These are phyloP conservation scores for Echites panduratus DNA, from an alignment of 257 asterid genomes.

Conservation along the genomic window DNA sequence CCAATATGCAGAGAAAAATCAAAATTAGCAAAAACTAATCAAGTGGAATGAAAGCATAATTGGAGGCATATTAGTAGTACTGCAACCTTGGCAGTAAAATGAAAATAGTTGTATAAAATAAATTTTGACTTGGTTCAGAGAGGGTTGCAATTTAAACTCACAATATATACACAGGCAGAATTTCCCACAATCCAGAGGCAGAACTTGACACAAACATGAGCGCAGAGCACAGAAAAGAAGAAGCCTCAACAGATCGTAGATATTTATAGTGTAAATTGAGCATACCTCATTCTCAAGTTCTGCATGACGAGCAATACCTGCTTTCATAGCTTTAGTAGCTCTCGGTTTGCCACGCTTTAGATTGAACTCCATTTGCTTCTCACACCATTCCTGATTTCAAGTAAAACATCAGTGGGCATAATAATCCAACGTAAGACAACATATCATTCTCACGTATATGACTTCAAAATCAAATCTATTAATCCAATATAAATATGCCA, in stretches of 20 bases:
- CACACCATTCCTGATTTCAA: constrained; percentile 85
- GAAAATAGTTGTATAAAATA: not conserved
- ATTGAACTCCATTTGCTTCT: constrained; percentile 66
- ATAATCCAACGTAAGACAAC: not conserved
- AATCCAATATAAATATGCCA: not conserved
- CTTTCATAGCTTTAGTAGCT: constrained; percentile 72
- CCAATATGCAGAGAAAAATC: not conserved
- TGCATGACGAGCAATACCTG: constrained; percentile 73
- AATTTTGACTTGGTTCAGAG: not conserved
- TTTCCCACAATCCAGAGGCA: not conserved
- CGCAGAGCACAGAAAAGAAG: not conserved
- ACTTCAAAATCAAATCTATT: not conserved
- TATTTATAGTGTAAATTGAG: not conserved
- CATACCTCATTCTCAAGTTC: constrained; percentile 81
- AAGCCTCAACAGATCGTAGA: not conserved
- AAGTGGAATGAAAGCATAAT: not conserved
- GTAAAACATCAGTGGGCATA: not conserved
- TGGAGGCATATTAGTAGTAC: not conserved
- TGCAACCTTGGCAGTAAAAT: not conserved
- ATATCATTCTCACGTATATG: not conserved
- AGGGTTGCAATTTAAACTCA: not conserved
- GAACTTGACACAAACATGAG: not conserved
- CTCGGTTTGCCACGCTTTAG: constrained; percentile 50
- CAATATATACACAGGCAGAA: not conserved
- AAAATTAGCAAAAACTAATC: not conserved